Percentiles rank a stretch among this genome's conserved stretches.
These are phyloP conservation scores for Dioszegia hungarica DNA, from an alignment of 768 basidiomycete species.

Conservation along the genomic window DNA sequence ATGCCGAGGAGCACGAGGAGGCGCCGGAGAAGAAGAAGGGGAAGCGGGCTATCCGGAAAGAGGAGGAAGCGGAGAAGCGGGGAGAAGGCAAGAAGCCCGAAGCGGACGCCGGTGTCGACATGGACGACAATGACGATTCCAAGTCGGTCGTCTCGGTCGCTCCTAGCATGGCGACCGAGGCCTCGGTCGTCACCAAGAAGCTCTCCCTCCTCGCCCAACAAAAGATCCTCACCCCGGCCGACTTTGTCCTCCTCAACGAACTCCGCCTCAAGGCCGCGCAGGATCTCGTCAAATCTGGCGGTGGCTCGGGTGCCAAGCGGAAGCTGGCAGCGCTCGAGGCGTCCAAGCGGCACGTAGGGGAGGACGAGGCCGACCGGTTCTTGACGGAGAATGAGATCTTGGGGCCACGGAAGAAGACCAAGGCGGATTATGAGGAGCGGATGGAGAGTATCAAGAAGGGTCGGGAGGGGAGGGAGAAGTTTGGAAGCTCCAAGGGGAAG, in stretches of 20 bases:
- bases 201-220: constrained; percentile 46
- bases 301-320: constrained; percentile 70
- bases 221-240: constrained; percentile 90
- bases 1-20: not conserved
- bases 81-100: constrained; percentile 17
- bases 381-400: constrained; percentile 87
- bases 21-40: constrained; percentile 17
- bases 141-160: constrained; percentile 45
- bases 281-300: constrained; percentile 64
- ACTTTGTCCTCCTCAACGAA: constrained; percentile 86
- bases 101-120: constrained; percentile 10
- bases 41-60: constrained; percentile 60
- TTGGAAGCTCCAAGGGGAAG: constrained; percentile 83
- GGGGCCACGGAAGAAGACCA: constrained; percentile 87
- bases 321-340: constrained; percentile 79
- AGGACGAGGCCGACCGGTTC: constrained; percentile 58
- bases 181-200: constrained; percentile 41
- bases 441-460: constrained; percentile 88
- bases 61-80: constrained; percentile 59
- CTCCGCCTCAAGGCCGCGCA: constrained; percentile 74
- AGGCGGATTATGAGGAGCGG: constrained; percentile 88
- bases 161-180: constrained; percentile 34
- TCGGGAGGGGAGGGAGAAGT: constrained; percentile 90
- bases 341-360: constrained; percentile 56
- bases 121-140: constrained; percentile 40